These are phyloP conservation scores for Yamadazyma taylorii DNA, from an alignment of 1,139 yeast species.

Conservation along the genomic window DNA sequence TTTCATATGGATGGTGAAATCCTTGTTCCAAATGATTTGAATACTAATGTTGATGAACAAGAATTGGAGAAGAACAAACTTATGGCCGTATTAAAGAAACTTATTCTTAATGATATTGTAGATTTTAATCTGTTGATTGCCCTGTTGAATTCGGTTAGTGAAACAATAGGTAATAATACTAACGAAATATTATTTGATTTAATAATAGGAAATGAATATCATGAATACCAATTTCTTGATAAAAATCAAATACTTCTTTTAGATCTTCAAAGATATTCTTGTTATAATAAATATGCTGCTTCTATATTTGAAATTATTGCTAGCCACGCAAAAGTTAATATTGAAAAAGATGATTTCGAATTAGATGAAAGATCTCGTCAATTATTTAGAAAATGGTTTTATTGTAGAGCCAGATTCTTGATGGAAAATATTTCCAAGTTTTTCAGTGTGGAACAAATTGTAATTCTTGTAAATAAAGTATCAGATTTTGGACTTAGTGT, in stretches of 20 bases:
- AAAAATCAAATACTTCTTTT: conserved; percentile 19
- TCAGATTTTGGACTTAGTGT: conserved; percentile 13
- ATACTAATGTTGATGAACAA: neutral
- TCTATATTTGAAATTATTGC: conserved; percentile 13
- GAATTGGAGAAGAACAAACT: conserved; percentile 6
- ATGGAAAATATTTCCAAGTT: conserved; percentile 24
- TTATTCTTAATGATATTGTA: conserved; percentile 11
- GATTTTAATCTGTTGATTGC: conserved; percentile 9
- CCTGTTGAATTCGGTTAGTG: conserved; percentile 10
- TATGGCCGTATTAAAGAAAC: conserved; percentile 9
- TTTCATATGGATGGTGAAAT: neutral
- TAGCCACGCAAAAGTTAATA: conserved; percentile 11
- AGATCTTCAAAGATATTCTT: conserved; percentile 12
- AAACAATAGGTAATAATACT: conserved; percentile 4
- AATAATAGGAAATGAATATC: conserved; percentile 14
- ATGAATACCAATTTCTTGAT: conserved; percentile 11
- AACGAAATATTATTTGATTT: conserved; percentile 17
- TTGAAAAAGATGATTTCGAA: conserved; percentile 3
- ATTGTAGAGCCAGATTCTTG: conserved; percentile 22
- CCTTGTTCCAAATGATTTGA: neutral
- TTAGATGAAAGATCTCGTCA: conserved; percentile 2
- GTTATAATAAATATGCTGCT: conserved; percentile 5
- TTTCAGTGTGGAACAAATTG: conserved; percentile 21
- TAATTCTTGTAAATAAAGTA: conserved; percentile 23
- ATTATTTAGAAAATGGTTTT: conserved; percentile 20